Conservation (phyloP, 2,329 filamentous ascomycete genomes). For the Lecanicillium sp. region DNA sequence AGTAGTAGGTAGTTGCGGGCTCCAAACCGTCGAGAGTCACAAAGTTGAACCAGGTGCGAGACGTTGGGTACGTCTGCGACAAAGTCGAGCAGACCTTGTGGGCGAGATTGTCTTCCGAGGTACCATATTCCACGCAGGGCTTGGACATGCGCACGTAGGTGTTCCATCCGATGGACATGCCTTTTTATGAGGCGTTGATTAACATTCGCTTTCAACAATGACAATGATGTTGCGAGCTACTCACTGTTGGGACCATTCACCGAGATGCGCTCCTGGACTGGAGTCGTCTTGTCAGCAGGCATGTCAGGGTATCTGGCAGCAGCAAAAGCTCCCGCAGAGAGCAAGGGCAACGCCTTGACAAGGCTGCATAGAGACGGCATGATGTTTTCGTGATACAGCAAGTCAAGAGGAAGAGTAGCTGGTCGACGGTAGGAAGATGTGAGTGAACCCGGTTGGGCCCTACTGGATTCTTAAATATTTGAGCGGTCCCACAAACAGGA, state of each 20-base stretch:
- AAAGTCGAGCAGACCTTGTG: conserved; percentile 32
- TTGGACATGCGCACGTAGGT: conserved; percentile 38
- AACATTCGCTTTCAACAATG: neutral
- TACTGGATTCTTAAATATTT: no score
- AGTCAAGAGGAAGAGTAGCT: no score
- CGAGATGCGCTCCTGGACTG: conserved; percentile 44
- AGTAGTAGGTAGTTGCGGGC: conserved; percentile 50
- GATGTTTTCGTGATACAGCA: neutral
- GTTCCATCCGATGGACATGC: conserved; percentile 47
- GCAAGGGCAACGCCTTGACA: conserved; percentile 2
- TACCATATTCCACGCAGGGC: conserved; percentile 44
- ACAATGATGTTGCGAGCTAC: conserved; percentile 10
- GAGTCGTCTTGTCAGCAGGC: conserved; percentile 41
- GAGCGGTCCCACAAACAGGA: no score
- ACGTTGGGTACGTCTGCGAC: conserved; percentile 42
- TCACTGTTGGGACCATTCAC: conserved; percentile 39
- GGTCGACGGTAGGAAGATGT: no score
- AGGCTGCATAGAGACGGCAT: conserved; percentile 4
- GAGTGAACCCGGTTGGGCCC: no score
- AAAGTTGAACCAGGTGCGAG: conserved; percentile 44
- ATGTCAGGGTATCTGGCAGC: conserved; percentile 31
- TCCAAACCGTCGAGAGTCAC: conserved; percentile 36
- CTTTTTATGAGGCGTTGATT: conserved; percentile 20
- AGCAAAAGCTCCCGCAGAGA: conserved; percentile 4
- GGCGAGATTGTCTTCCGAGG: conserved; percentile 27